A percentile compares a stretch with the other conserved stretches of the same genome.
Evolutionary conservation across 371 early-diverging fungal species (phyloP).

Genomic region (Mucor indicus): DNA sequence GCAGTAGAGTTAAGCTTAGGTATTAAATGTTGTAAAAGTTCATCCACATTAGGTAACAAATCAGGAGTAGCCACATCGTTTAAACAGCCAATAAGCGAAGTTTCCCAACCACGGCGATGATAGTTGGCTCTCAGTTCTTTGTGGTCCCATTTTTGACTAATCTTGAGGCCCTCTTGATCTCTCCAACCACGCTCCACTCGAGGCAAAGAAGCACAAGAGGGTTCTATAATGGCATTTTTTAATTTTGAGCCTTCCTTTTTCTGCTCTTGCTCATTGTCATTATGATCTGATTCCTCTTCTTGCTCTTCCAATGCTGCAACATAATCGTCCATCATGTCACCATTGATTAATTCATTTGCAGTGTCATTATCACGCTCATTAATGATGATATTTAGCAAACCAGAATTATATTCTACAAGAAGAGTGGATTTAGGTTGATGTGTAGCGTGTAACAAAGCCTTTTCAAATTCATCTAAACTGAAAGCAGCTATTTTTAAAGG

Average conservation of each 20-base stretch:
- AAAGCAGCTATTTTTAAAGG: slow-evolving; percentile 34
- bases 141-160: slow-evolving; percentile 39
- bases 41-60: slow-evolving; percentile 35
- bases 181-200: slow-evolving; percentile 38
- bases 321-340: slow-evolving; percentile 30
- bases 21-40: slow-evolving; percentile 34
- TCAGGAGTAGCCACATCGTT: slow-evolving; percentile 48
- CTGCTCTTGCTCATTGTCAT: slow-evolving; percentile 4
- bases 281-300: neutral
- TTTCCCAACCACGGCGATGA: slow-evolving; percentile 47
- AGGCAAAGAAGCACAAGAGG: slow-evolving; percentile 7
- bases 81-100: slow-evolving; percentile 41
- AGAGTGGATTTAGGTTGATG: slow-evolving; percentile 29
- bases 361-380: slow-evolving; percentile 41
- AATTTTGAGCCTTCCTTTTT: slow-evolving; percentile 5
- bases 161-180: slow-evolving; percentile 28
- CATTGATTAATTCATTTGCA: slow-evolving; percentile 32
- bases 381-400: slow-evolving; percentile 44
- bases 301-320: slow-evolving; percentile 19
- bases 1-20: slow-evolving; percentile 33
- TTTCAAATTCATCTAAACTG: slow-evolving; percentile 46
- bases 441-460: slow-evolving; percentile 22
- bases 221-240: slow-evolving; percentile 1
- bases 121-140: slow-evolving; percentile 28
- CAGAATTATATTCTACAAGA: slow-evolving; percentile 28